These are phyloP conservation scores for Vitis amurensis DNA, from an alignment of 164 flowering plant species.

Conservation along the genomic window DNA sequence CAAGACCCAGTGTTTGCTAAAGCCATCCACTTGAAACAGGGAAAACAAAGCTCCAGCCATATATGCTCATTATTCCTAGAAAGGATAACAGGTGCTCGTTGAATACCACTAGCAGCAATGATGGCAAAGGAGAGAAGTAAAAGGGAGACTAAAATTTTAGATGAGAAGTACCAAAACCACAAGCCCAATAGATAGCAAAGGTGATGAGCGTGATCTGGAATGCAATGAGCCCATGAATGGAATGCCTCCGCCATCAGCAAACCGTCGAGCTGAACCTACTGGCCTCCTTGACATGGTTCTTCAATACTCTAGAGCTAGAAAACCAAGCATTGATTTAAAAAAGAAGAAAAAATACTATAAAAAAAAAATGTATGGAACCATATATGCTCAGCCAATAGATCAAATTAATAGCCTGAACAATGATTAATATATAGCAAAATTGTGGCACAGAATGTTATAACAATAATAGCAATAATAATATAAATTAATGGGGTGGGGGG, in stretches of 20 bases:
- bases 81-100: neutral
- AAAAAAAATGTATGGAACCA: neutral
- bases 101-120: neutral
- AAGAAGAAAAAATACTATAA: neutral
- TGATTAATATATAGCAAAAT: neutral
- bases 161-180: conserved; percentile 38
- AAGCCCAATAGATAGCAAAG: conserved; percentile 42
- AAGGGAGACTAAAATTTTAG: neutral
- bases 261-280: conserved; percentile 40
- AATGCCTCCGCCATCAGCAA: conserved; percentile 38
- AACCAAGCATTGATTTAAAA: conserved; percentile 1
- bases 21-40: conserved; percentile 1
- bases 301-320: neutral
- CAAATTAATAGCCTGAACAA: neutral
- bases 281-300: conserved; percentile 52
- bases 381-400: neutral
- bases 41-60: neutral
- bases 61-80: neutral
- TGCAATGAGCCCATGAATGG: conserved; percentile 35
- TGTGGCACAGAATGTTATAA: neutral
- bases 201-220: conserved; percentile 44
- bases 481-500: neutral
- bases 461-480: neutral
- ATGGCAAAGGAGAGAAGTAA: neutral
- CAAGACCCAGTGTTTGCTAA: neutral